Evolutionary conservation across 768 basidiomycete genomes (phyloP), one percentile per base, ranked within the genome.

Genomic region (Tulasnella sp.): DNA sequence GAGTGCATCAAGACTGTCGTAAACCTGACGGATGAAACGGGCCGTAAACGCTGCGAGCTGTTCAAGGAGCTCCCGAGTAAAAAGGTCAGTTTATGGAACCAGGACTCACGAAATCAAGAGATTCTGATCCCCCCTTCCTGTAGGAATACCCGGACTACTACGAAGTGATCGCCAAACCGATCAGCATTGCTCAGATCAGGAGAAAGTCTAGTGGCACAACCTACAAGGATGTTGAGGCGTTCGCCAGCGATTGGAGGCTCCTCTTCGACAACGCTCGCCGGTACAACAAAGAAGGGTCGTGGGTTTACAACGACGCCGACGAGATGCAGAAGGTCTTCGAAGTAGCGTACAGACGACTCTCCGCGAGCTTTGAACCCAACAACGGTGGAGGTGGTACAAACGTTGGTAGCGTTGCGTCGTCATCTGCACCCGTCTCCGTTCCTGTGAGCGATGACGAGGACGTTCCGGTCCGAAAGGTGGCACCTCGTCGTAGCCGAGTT

Each of bases 61-160:
- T 97, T 97, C 88, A 88, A 89, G 76, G 93, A 94, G 78, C 86
- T 93, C n/a, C 94, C 94, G 5, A 90, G 80, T 69, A 90, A 86
- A 83, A 87, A 90, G 82, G 92, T 91, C 80, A 78, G 86, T 82
- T 19, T 42, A 11, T 78, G 42, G n/a, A 40, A 3, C n/a, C 25
- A 8, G 29, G 37, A 25, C 73, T 17, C 2, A 22, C 67, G 22
- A 22, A 15, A 31, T 75, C 71, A 54, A 64, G 38, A 75, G 79
- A 38, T 64, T 1, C 31, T 72, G 79, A 78, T 82, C 40, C 81
- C 72, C 71, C 75, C 15, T 45, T 58, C 36, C 67, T 76, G 8
- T 79, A 95, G 92, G 90, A 91, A 76, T 96, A 96, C 80, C 94
- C 94, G 38, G 93, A 96, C 81, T 99, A 98, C 82, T 97, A 96